Conservation (phyloP, 371 early-diverging fungal species). For the Actinomortierella wolfii region DNA sequence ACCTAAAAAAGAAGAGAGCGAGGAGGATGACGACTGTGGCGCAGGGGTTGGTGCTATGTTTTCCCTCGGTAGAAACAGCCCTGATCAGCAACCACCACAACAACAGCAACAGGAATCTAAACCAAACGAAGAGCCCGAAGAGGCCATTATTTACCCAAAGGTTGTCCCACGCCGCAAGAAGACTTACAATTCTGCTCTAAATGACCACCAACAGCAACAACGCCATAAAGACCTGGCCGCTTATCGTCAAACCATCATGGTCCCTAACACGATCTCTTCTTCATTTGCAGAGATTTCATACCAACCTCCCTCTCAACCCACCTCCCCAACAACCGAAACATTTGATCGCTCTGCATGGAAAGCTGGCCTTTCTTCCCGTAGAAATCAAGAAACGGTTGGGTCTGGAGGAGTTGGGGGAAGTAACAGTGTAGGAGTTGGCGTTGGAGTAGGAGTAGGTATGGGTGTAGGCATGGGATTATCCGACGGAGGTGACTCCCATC, state of each 20-base stretch:
- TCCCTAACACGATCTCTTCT: too few relatives aligned
- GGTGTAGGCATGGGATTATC: too few relatives aligned
- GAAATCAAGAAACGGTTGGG: neutral
- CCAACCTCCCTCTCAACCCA: conserved; percentile 15
- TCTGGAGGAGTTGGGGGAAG: neutral
- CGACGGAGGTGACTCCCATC: too few relatives aligned
- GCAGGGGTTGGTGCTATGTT: too few relatives aligned
- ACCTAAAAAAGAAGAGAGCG: too few relatives aligned
- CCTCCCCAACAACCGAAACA: neutral
- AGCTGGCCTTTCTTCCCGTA: neutral
- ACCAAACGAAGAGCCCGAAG: too few relatives aligned
- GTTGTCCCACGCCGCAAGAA: too few relatives aligned
- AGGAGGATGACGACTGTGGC: too few relatives aligned
- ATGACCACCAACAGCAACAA: neutral
- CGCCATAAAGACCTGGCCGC: too few relatives aligned
- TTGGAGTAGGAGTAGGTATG: too few relatives aligned
- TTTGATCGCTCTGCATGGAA: neutral
- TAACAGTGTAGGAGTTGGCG: neutral
- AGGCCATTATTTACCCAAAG: conserved; percentile 3
- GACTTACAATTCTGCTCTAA: neutral
- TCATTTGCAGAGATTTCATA: conserved; percentile 19
- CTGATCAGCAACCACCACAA: conserved; percentile 4
- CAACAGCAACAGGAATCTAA: conserved; percentile 5
- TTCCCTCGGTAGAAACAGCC: too few relatives aligned
- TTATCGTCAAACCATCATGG: too few relatives aligned